Evolutionary conservation across 1,284 basidiomycete genomes (phyloP), one percentile per base, ranked within the genome.

Genomic region (Caloboletus inedulis): DNA sequence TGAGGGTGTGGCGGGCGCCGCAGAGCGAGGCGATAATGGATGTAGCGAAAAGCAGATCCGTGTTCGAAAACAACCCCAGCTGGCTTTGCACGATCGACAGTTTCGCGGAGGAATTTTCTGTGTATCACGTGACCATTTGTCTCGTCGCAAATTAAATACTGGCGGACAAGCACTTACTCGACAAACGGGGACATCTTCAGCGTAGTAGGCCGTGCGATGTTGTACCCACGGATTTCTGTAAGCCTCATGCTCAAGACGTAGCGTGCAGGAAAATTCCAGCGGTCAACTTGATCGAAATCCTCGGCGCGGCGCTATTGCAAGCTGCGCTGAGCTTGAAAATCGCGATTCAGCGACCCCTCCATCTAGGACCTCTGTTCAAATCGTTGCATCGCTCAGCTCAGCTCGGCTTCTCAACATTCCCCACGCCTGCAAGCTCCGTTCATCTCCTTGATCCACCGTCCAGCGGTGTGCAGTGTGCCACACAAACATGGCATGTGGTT

Each of bases 1-100:
- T 23, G 44, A 41, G 34, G 35, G 31, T 49, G 64, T 65, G 64
- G 64, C 64, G 62, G 51, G 60, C 56, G 62, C 65, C 62, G 57
- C 63, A 62, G 47, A 36, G 47, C 19, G 53, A 53, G 48, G 35
- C 48, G 47, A 41, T 49, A 40, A 48, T 47, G 49, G 49, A 47
- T 34, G 45, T 29, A 23, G 25, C 41, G 21, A 43, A 60, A 46
- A 51, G 47, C 34, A 59, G 51, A 51, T 60, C 50, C 53, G 25
- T 41, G 44, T 23, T 49, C 47, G 47, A 52, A 44, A 56, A 18
- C 51, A 18, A 25, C 40, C 8, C n/a, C 4, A 18, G 27, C 3
- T 23, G 10, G 39, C 21, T 23, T 25, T 19, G 14, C 14, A 2
- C 45, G 57, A 54, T 62, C 59, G 51, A 47, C 49, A 39, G 49